A percentile compares a stretch with the other conserved stretches of the same genome.
Evolutionary conservation across 495 filamentous ascomycete species (phyloP).

Genomic region (Lasiosphaeria ovina): DNA sequence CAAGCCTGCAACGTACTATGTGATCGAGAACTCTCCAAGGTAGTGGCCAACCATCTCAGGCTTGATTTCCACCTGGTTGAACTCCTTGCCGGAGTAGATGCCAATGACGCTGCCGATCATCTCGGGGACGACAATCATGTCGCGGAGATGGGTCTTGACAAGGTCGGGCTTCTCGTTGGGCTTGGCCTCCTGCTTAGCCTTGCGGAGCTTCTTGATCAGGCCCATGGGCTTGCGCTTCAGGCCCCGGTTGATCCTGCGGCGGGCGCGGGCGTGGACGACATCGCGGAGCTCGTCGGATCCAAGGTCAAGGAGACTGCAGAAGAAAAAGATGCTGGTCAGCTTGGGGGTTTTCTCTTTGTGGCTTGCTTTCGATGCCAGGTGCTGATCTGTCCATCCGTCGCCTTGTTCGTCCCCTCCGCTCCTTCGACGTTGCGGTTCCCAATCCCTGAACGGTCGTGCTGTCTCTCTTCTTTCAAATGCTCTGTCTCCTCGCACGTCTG

Average conservation of each 20-base stretch:
- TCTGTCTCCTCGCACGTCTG: neutral
- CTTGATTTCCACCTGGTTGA: constrained; percentile 99
- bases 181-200: constrained; percentile 99
- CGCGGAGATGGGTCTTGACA: constrained; percentile 97
- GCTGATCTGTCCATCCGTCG: no score
- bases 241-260: constrained; percentile 97
- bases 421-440: neutral
- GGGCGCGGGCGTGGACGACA: constrained; percentile 97
- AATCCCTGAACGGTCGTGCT: neutral
- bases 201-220: constrained; percentile 99
- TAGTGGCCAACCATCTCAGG: constrained; percentile 99
- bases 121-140: constrained; percentile 99
- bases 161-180: constrained; percentile 99
- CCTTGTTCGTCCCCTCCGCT: neutral
- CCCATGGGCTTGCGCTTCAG: constrained; percentile 99
- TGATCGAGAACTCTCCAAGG: constrained; percentile 97
- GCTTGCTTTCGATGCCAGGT: neutral
- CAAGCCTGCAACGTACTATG: constrained; percentile 71
- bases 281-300: constrained; percentile 97
- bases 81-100: constrained; percentile 99
- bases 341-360: neutral
- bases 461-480: constrained; percentile 1
- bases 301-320: constrained; percentile 82
- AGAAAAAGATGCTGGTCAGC: constrained; percentile 20
- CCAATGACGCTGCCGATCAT: constrained; percentile 98